These are phyloP conservation scores for Stenogyne calaminthoides DNA, from an alignment of 305 asterid species.

Conservation along the genomic window DNA sequence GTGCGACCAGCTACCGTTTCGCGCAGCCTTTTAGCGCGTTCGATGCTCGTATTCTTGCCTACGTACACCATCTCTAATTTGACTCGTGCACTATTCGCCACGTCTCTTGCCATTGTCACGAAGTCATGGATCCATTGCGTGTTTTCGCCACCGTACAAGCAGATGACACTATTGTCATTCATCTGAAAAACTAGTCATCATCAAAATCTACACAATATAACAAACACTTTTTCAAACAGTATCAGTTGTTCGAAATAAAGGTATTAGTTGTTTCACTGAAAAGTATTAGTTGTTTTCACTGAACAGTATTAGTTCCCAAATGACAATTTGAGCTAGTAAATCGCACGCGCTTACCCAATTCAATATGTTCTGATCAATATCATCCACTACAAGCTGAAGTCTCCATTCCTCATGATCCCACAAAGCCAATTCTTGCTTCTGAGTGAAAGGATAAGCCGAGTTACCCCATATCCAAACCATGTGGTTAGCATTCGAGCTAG, in stretches of 20 bases:
- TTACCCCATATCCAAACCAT: conserved; percentile 93
- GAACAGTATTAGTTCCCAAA: not conserved
- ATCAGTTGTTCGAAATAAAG: too few relatives aligned
- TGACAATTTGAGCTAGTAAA: not conserved
- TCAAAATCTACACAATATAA: not conserved
- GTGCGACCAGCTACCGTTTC: conserved; percentile 40
- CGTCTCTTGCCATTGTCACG: conserved; percentile 35
- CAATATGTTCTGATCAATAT: conserved; percentile 51
- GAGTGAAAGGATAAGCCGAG: conserved; percentile 68
- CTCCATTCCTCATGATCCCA: conserved; percentile 76
- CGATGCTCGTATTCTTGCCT: conserved; percentile 54
- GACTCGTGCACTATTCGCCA: conserved; percentile 42
- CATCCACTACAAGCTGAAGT: conserved; percentile 59
- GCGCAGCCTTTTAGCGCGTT: conserved; percentile 43
- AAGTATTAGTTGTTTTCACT: too few relatives aligned
- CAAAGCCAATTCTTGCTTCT: conserved; percentile 47
- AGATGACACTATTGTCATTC: conserved; percentile 46
- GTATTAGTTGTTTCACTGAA: too few relatives aligned
- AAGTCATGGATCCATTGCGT: conserved; percentile 66
- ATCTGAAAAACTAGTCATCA: conserved; percentile 38
- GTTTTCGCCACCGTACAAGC: conserved; percentile 85
- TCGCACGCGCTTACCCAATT: conserved; percentile 53
- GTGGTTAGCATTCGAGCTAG: conserved; percentile 61
- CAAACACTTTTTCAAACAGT: too few relatives aligned
- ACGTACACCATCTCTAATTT: conserved; percentile 68